Conservation (phyloP, 352 stramenopile genomes). For the Pythium sp. region DNA sequence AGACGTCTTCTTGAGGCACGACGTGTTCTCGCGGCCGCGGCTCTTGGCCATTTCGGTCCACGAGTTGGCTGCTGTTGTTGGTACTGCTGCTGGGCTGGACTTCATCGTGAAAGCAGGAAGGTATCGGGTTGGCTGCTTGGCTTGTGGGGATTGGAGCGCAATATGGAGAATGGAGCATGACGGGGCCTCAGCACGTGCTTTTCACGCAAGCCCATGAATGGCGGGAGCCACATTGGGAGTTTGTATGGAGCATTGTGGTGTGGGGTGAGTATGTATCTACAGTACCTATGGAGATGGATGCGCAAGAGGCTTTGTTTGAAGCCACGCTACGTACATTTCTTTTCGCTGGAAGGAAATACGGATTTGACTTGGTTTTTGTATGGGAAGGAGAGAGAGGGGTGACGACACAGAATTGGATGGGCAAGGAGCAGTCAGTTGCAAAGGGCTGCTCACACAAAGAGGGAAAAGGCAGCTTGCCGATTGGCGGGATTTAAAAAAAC, state of each 20-base stretch:
- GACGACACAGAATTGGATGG: background rate
- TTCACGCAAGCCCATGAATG: background rate
- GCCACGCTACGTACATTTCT: constrained; percentile 7
- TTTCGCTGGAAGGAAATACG: background rate
- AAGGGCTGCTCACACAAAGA: background rate
- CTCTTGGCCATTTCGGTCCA: constrained; percentile 10
- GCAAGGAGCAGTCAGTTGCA: background rate
- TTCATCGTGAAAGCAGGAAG: background rate
- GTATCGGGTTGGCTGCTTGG: background rate
- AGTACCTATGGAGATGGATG: background rate
- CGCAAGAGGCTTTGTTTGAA: background rate
- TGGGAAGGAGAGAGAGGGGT: constrained; percentile 1
- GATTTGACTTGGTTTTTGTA: constrained; percentile 11
- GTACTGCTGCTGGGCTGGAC: background rate
- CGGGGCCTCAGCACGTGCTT: background rate
- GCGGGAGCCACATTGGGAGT: background rate
- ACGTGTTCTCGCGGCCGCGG: constrained; percentile 2
- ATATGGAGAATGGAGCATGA: constrained; percentile 6
- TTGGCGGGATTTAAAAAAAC: background rate
- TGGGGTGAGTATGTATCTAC: background rate
- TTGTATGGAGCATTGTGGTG: background rate
- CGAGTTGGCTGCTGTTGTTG: background rate
- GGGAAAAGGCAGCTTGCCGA: constrained; percentile 4
- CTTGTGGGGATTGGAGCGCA: constrained; percentile 1
- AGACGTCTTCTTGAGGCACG: constrained; percentile 59